A percentile compares a stretch with the other conserved stretches of the same genome.
These are phyloP conservation scores for Calophaca sinica DNA, from an alignment of 306 rosid species.

Conservation along the genomic window DNA sequence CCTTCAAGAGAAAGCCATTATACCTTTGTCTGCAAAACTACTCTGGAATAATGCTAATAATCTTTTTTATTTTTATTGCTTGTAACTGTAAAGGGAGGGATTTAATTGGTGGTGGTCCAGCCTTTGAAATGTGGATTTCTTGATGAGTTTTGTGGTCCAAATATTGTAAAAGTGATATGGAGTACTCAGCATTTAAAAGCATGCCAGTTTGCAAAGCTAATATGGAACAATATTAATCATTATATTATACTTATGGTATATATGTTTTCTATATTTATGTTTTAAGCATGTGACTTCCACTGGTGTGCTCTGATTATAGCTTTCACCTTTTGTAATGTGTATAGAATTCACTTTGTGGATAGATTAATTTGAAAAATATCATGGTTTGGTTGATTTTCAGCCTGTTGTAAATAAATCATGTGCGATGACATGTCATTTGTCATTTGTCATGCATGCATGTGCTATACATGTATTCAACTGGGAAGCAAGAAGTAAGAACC, in stretches of 20 bases:
- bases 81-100: conserved; percentile 32
- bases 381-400: conserved; percentile 41
- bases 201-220: conserved; percentile 36
- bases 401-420: conserved; percentile 20
- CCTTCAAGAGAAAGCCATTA: conserved; percentile 15
- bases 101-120: conserved; percentile 72
- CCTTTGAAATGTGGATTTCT: conserved; percentile 44
- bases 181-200: conserved; percentile 52
- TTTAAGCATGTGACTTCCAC: conserved; percentile 43
- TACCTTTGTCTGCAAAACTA: conserved; percentile 21
- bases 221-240: conserved; percentile 42
- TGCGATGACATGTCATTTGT: conserved; percentile 15
- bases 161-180: conserved; percentile 47
- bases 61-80: conserved; percentile 19
- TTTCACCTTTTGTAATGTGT: conserved; percentile 25
- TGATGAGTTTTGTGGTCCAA: conserved; percentile 69
- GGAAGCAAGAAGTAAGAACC: conserved; percentile 32
- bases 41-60: conserved; percentile 26
- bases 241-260: conserved; percentile 23
- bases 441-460: conserved; percentile 43
- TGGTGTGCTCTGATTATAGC: conserved; percentile 18
- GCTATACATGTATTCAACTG: background rate
- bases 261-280: background rate
- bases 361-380: conserved; percentile 19
- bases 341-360: conserved; percentile 35